Base-by-base conservation (phyloP, 2,329 filamentous ascomycete genomes). In the Talaromyces sp. region DNA sequence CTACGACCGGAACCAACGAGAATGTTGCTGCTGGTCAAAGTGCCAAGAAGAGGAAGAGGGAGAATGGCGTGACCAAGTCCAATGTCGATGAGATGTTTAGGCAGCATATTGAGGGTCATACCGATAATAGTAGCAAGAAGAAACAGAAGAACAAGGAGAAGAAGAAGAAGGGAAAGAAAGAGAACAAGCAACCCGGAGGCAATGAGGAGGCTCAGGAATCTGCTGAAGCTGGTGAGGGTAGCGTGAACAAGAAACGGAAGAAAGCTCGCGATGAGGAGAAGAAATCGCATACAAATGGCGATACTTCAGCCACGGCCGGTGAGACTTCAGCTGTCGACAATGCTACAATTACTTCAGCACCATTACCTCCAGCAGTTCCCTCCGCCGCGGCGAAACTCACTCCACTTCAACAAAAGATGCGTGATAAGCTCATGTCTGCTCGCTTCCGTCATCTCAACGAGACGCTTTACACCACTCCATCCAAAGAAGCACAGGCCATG, bases 401-500 rank as follows among this genome's bases (percentile, higher is more conserved):
- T 0, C 91, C 94, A 3, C 85, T 99, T 58, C 94, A 99, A 79
- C 85, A 88, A 57, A 86, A 90, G 3, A 99, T 99, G 94, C 87
- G 90, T 61, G 88, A 91, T 70, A 99, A 99, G 79, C 86, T 99
- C 62, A 82, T 96, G 62, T 95, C 92, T 9, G 92, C 94, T 1
- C 91, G 94, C 59, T 99, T 99, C 83, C 91, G 94, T 63, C 91
- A 97, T 75, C 85, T 99, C 61, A 99, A 99, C 74, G 89, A 99
- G 78, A 93, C 91, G 0, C 86, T 99, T 13, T 99, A 99, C 78
- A 97, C 93, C 4, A 89, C 87, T 7, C 89, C 92, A 1, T 99
- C 94, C 0, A 79, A 80, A 36, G 86, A 94, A 63, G 89, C 94
- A n/a, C 85, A 94, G 65, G 77, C 82, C 53, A 84, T 97, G 22